Base-by-base conservation (phyloP, 768 basidiomycete species). In the Rhodotorula graminis region DNA sequence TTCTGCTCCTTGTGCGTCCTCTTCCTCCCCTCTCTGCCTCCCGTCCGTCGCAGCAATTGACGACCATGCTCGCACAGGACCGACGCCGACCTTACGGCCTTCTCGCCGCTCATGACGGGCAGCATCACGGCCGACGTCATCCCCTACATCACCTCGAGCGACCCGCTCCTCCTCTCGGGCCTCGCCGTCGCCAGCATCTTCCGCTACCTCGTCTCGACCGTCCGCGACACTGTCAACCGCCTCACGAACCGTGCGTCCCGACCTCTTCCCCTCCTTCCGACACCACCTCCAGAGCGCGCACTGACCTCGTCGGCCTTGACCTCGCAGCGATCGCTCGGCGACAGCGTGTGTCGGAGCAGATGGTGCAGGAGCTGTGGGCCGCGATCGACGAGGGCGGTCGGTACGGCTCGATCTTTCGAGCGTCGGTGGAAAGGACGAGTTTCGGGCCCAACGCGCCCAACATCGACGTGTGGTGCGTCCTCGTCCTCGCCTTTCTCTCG, bases 141-240 rank as follows among this genome's bases (percentile, higher is more conserved):
- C 10, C 11, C 65, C 2, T 70, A 60, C 58, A 46, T 74, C 57
- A 49, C 73, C 2, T 70, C 73, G 12, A 57, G 6, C 44, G 69
- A 70, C 19, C 27, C 69, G 27, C 40, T 27, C 19, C 56, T 64
- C 29, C 69, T 74, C n/a, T 64, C 73, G 14, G 73, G 73, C 8
- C 58, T 74, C 37, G 73, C 69, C 23, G 73, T 74, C 27, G 69
- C 68, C 16, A 37, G 58, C 18, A 67, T 70, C 49, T 74, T 74
- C 53, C 65, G 69, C 11, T 69, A 64, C 47, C 31, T 63, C 29
- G 49, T 53, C 46, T 55, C 44, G 7, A 46, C 18, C 65, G 50
- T 70, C 7, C 69, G 73, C 10, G 40, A 33, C 16, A 61, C 67
- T 2, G 59, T 67, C 33, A 11, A 23, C 1, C 62, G 63, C 14